Evolutionary conservation across 495 filamentous ascomycete genomes (phyloP).

Genomic region (Usnea hakonensis): DNA sequence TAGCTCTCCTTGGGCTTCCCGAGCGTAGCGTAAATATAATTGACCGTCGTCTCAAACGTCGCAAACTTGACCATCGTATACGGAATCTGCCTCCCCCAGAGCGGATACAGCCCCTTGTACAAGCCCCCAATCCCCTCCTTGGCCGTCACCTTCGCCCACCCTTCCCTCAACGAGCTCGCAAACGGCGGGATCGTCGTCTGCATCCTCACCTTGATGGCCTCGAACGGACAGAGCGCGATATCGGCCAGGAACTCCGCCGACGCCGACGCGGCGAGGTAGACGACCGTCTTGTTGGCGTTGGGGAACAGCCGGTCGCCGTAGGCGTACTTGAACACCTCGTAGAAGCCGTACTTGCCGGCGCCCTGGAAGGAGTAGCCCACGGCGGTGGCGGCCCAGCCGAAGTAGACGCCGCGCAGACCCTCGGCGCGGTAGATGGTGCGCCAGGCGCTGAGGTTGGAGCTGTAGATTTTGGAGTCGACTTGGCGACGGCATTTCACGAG

Average conservation of each 20-base stretch:
- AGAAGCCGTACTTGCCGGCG: conserved; percentile 72
- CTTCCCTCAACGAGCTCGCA: conserved; percentile 53
- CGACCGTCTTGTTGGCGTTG: conserved; percentile 50
- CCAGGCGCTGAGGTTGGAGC: conserved; percentile 60
- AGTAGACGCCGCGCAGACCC: conserved; percentile 62
- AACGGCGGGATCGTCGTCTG: conserved; percentile 63
- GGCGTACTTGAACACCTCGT: conserved; percentile 66
- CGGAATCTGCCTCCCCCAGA: conserved; percentile 66
- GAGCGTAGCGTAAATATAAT: conserved; percentile 51
- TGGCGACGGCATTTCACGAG: conserved; percentile 67
- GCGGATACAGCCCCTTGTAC: conserved; percentile 61
- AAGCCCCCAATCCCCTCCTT: conserved; percentile 54
- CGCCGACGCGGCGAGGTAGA: conserved; percentile 58
- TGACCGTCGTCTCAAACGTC: conserved; percentile 63
- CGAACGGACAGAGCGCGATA: conserved; percentile 58
- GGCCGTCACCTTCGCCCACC: conserved; percentile 50
- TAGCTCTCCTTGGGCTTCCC: conserved; percentile 60
- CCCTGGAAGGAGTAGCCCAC: conserved; percentile 64
- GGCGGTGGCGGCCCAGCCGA: conserved; percentile 65
- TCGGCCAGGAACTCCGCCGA: conserved; percentile 64
- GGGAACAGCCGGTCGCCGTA: conserved; percentile 61
- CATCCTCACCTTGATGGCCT: conserved; percentile 68
- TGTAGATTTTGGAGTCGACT: conserved; percentile 64
- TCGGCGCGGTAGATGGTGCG: conserved; percentile 54
- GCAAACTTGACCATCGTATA: conserved; percentile 76